Base-by-base conservation (phyloP, 768 basidiomycete species). In the Leccinum disarticulatum region DNA sequence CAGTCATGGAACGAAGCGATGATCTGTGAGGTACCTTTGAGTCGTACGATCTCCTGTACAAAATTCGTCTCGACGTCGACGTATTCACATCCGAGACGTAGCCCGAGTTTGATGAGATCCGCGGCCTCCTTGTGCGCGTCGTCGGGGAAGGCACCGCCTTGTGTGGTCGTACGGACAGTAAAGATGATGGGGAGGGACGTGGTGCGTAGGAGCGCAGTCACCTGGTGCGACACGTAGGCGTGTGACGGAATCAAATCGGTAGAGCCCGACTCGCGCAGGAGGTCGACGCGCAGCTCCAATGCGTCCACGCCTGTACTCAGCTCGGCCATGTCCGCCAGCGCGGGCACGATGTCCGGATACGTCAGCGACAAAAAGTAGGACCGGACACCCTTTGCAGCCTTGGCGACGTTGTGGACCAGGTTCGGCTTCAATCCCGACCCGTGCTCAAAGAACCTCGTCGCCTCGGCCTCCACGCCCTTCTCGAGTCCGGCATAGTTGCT, bases 1-100 rank as follows among this genome's bases (percentile, higher is more conserved):
- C 91, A 95, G 67, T 99, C 95, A 70, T 98, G 96, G 87, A 89
- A 97, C 6, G 95, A 97, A 0, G 93, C 91, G 58, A 99, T 87
- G 68, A 98, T 84, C 64, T 87, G 81, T 0, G 94, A 90, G 43
- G 75, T 67, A 0, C 91, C 87, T 71, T 94, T 96, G 55, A 77
- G 78, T 13, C 77, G 66, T 28, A 79, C 73, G 48, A 98, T 76
- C 3, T 83, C 80, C 31, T 79, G 79, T 58, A 95, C 83, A 52
- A 79, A 68, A 52, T 82, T 82, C 57, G 91, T 85, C 74, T 99
- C 96, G 52, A 97, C 82, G 65, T 98, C 97, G 63, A 98, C 73
- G 71, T 95, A 99, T 74, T 98, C 97, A 59, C 93, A 87, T 7
- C 90, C 95, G 38, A 91, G 75, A 54, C 88, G 87, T 33, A 96